Evolutionary conservation across 768 basidiomycete species (phyloP).

Genomic region (Trichaptum fuscoviolaceum): DNA sequence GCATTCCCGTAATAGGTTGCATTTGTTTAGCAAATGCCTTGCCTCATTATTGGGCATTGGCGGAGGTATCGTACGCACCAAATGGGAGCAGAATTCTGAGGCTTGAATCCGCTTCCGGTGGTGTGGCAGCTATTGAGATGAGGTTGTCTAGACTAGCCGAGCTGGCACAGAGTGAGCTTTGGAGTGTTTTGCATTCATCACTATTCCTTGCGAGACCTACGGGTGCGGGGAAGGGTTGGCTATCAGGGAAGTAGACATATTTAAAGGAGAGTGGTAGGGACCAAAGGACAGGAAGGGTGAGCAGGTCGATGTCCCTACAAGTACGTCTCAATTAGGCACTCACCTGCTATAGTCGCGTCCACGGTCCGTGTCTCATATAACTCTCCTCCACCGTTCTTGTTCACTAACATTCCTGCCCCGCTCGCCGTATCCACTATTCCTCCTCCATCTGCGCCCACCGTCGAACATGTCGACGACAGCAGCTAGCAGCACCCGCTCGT

Average conservation of each 20-base stretch:
- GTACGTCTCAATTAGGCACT: background rate
- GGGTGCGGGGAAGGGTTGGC: background rate
- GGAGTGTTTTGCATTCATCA: background rate
- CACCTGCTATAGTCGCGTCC: background rate
- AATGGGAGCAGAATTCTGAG: background rate
- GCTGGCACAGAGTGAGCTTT: background rate
- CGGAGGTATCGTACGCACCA: background rate
- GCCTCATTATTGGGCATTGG: background rate
- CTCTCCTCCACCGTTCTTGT: background rate
- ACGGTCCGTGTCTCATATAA: slow-evolving; percentile 1
- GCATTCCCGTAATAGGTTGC: background rate
- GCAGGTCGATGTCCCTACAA: background rate
- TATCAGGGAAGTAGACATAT: background rate
- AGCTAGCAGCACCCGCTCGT: slow-evolving; percentile 57
- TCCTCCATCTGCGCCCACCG: background rate
- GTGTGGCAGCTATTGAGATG: background rate
- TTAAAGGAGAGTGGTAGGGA: background rate
- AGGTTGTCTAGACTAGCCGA: background rate
- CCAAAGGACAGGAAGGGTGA: background rate
- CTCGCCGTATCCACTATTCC: no score
- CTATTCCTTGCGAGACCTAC: background rate
- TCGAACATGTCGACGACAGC: slow-evolving; percentile 34
- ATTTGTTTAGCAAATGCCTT: background rate
- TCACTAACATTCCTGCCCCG: background rate
- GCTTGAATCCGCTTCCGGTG: background rate